Conservation (phyloP, 352 stramenopile species). For the Blastocystis sp. region DNA sequence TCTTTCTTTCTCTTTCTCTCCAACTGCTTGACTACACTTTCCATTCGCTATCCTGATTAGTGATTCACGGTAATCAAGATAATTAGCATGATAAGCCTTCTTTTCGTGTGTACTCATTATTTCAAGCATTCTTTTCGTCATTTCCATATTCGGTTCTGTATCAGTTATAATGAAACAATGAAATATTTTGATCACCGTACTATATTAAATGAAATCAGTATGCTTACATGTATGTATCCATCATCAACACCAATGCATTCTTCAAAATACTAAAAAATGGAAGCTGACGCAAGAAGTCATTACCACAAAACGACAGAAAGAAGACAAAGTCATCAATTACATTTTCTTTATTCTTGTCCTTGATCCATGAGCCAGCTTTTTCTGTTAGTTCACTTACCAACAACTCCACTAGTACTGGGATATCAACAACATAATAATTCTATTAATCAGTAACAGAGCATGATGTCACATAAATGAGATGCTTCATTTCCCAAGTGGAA, state of each 20-base stretch:
- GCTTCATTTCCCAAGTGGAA: neutral
- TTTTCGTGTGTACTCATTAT: neutral
- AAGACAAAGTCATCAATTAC: conserved; percentile 99
- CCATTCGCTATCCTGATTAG: neutral
- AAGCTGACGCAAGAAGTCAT: conserved; percentile 99
- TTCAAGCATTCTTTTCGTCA: neutral
- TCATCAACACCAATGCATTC: conserved; percentile 90
- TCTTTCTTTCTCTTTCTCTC: no score
- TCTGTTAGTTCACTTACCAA: conserved; percentile 89
- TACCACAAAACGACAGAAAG: conserved; percentile 96
- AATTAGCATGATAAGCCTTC: neutral
- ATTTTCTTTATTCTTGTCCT: conserved; percentile 80
- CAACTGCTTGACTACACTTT: neutral
- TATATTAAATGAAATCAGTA: neutral
- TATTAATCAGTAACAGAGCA: neutral
- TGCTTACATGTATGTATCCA: conserved; percentile 70
- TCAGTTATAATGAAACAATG: neutral
- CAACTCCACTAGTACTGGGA: conserved; percentile 89
- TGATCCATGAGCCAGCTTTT: conserved; percentile 65
- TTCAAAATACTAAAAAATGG: conserved; percentile 95
- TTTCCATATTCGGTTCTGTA: neutral
- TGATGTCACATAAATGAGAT: neutral
- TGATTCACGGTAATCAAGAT: neutral
- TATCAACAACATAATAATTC: conserved; percentile 67
- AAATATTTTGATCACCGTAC: neutral